Conservation (phyloP, 768 basidiomycete species). For the Coprinopsis cinerea region DNA sequence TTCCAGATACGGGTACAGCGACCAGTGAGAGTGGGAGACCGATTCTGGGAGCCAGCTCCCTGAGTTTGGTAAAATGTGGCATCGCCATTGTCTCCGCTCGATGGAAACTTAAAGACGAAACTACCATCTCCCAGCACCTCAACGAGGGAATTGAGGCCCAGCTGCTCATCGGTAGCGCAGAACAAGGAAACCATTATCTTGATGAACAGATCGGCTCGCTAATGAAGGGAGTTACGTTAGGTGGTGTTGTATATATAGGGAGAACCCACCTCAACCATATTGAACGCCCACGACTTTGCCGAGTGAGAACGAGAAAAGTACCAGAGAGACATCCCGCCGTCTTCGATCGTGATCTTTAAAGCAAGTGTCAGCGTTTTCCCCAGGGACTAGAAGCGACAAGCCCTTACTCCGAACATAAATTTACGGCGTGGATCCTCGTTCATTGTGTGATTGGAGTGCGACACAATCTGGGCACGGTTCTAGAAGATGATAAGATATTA, state of each 20-base stretch:
- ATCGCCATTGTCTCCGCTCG: not conserved
- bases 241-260: not conserved
- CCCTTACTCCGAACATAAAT: slow-evolving; percentile 19
- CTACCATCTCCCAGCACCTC: not conserved
- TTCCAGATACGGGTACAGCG: slow-evolving; percentile 1
- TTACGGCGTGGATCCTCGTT: slow-evolving; percentile 20
- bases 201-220: not conserved
- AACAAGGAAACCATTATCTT: slow-evolving; percentile 5
- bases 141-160: not conserved
- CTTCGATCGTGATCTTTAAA: slow-evolving; percentile 9
- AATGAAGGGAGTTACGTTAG: no score
- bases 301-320: slow-evolving; percentile 13
- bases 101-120: not conserved
- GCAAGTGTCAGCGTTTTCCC: not conserved
- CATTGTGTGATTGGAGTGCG: slow-evolving; percentile 16
- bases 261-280: slow-evolving; percentile 4
- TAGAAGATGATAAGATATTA: slow-evolving; percentile 7
- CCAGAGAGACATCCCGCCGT: slow-evolving; percentile 6
- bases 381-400: not conserved
- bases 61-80: not conserved
- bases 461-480: slow-evolving; percentile 8
- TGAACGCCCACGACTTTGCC: slow-evolving; percentile 5
- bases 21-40: not conserved
- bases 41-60: not conserved
- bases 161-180: not conserved